Percentiles rank a stretch among this genome's conserved stretches.
phyloP scores from a whole-genome alignment of 1,284 basidiomycete species.

The Fistulinella staudtii region DNA sequence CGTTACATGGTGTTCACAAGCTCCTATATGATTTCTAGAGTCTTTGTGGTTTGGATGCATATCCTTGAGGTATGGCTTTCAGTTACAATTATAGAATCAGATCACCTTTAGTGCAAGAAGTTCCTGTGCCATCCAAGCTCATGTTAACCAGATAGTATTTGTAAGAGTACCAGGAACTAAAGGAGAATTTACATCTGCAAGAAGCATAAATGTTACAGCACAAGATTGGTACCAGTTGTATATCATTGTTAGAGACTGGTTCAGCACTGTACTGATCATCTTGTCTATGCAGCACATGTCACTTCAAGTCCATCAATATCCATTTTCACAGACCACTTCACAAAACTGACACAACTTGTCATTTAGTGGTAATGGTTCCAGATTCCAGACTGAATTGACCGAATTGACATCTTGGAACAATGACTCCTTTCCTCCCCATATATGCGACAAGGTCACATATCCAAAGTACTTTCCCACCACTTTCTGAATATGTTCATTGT shows the following conservation, averaged over 20 bases:
- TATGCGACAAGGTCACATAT: conserved; percentile 16
- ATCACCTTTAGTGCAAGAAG: conserved; percentile 6
- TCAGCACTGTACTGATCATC: background rate
- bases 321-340: no score
- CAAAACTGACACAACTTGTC: conserved; percentile 1
- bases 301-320: background rate
- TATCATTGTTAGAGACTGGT: conserved; percentile 2
- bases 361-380: conserved; percentile 3
- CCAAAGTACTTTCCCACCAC: conserved; percentile 4
- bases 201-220: conserved; percentile 1
- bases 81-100: conserved; percentile 7
- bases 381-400: conserved; percentile 3
- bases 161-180: background rate
- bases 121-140: background rate
- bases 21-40: conserved; percentile 2
- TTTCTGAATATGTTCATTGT: background rate
- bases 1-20: conserved; percentile 2
- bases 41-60: conserved; percentile 6
- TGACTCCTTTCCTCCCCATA: conserved; percentile 14
- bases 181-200: background rate
- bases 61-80: conserved; percentile 3
- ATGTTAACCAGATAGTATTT: background rate
- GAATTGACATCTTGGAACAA: conserved; percentile 9
- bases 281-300: conserved; percentile 1
- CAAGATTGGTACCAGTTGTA: conserved; percentile 6